A percentile compares a stretch with the other conserved stretches of the same genome.
Conservation (phyloP, 108 stramenopile species). For the Pseudonitzschia multistriata region DNA sequence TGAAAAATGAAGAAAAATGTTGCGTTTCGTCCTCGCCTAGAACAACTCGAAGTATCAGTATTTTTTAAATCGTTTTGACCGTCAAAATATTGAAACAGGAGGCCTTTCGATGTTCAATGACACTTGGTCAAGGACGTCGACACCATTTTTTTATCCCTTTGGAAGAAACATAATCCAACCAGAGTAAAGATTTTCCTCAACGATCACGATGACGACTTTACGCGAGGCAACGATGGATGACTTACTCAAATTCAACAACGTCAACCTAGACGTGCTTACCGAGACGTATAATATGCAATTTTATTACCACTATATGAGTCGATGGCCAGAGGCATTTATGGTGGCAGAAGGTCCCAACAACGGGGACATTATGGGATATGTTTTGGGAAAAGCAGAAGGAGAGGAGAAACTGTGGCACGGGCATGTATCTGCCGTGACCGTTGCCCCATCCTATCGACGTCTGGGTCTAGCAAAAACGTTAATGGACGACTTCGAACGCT, state of each 20-base stretch:
- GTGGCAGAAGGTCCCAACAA: conserved; percentile 75
- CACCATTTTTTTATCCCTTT: too few relatives aligned
- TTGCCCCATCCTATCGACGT: conserved; percentile 88
- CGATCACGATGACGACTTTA: conserved; percentile 75
- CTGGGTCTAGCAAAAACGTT: conserved; percentile 88
- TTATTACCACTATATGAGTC: conserved; percentile 91
- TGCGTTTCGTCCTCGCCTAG: too few relatives aligned
- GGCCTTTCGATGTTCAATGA: too few relatives aligned
- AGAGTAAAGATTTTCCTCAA: background rate
- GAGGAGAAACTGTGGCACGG: conserved; percentile 95
- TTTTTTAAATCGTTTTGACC: too few relatives aligned
- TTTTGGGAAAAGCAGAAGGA: conserved; percentile 92
- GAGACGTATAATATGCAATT: conserved; percentile 84
- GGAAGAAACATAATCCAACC: background rate
- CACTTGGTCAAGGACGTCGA: too few relatives aligned
- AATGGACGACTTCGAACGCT: conserved; percentile 92
- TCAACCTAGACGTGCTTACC: conserved; percentile 93
- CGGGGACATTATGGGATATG: conserved; percentile 81
- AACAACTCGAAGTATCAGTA: too few relatives aligned
- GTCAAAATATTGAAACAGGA: too few relatives aligned
- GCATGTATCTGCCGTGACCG: conserved; percentile 97
- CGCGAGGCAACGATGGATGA: conserved; percentile 90
- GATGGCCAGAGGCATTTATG: conserved; percentile 93
- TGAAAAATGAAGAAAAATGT: too few relatives aligned
- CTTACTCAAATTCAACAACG: conserved; percentile 95